Evolutionary conservation across 2,329 filamentous ascomycete genomes (phyloP).

Genomic region (Bipolaris oryzae): DNA sequence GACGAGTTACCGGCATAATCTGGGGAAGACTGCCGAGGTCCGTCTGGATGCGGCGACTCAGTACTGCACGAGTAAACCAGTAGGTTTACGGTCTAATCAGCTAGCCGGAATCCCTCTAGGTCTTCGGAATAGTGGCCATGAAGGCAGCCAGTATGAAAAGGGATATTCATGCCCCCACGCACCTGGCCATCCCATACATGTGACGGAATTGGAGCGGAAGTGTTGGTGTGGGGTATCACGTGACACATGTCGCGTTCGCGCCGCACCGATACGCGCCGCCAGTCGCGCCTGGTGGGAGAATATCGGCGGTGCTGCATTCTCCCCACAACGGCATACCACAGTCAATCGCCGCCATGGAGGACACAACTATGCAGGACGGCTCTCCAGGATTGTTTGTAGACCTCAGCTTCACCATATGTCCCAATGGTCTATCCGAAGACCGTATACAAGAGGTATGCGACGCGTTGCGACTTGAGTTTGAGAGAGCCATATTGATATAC

Average conservation of each 20-base stretch:
- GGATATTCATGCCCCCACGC: neutral
- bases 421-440: slow-evolving; percentile 44
- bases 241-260: slow-evolving; percentile 21
- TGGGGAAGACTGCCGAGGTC: slow-evolving; percentile 35
- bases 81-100: neutral
- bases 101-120: neutral
- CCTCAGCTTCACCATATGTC: slow-evolving; percentile 53
- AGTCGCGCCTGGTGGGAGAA: slow-evolving; percentile 12
- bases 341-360: slow-evolving; percentile 36
- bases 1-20: slow-evolving; percentile 28
- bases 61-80: neutral
- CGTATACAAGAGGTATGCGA: slow-evolving; percentile 36
- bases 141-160: neutral
- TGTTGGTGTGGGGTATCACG: slow-evolving; percentile 22
- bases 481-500: slow-evolving; percentile 24
- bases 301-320: slow-evolving; percentile 4
- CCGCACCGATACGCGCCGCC: slow-evolving; percentile 5
- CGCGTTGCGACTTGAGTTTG: slow-evolving; percentile 20
- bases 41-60: slow-evolving; percentile 4
- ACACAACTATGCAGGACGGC: slow-evolving; percentile 39
- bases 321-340: slow-evolving; percentile 8
- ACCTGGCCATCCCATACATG: neutral
- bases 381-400: slow-evolving; percentile 48
- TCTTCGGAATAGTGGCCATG: no score
- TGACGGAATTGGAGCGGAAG: slow-evolving; percentile 4